Base-by-base conservation (phyloP, 805 yeast species). In the Lachancea cidri region DNA sequence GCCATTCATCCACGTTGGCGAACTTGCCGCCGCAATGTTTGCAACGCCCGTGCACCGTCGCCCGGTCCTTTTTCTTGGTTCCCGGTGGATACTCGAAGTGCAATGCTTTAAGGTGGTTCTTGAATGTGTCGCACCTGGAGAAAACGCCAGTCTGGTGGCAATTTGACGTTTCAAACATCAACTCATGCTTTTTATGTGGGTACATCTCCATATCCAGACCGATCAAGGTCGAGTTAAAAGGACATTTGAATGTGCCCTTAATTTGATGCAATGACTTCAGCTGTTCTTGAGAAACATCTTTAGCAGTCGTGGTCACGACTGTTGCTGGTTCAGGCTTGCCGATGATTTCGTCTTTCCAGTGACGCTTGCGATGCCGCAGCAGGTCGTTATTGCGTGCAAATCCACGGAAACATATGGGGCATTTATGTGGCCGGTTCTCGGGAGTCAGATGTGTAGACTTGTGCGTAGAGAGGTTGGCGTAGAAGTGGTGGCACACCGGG, bases 51-150 rank as follows among this genome's bases (percentile, higher is more conserved):
- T 71, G 61, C 32, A 81, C 85, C 38, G 76, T 73, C 16, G 65
- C 61, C 47, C 97, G 73, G 53, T 86, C 83, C 46, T 76, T 79
- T 63, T 87, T 86, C 57, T 81, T 77, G 3, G 95, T 87, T 5
- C 95, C 95, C 30, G 74, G 74, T 4, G 96, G 96, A 62, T 88
- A 88, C 49, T 77, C 83, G 60, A 88, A 88, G 58, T 88, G 97
- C 46, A 88, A 73, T 2, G 96, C 94, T 60, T 85, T 86, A 46
- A 88, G 69, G 64, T 88, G 97, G 64, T 88, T 88, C 57, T 88
- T 88, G 66, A 78, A 88, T 4, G 97, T 88, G 58, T 88, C 97
- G 59, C 96, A 84, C 38, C 97, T 72, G 9, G 88, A 79, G 54
- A 88, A 88, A 22, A 84, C 80, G 4, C 97, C 97, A 5, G 86